Evolutionary conservation across 2,329 filamentous ascomycete species (phyloP), one percentile per base, ranked within the genome.

Genomic region (Nannizziopsis barbatae): DNA sequence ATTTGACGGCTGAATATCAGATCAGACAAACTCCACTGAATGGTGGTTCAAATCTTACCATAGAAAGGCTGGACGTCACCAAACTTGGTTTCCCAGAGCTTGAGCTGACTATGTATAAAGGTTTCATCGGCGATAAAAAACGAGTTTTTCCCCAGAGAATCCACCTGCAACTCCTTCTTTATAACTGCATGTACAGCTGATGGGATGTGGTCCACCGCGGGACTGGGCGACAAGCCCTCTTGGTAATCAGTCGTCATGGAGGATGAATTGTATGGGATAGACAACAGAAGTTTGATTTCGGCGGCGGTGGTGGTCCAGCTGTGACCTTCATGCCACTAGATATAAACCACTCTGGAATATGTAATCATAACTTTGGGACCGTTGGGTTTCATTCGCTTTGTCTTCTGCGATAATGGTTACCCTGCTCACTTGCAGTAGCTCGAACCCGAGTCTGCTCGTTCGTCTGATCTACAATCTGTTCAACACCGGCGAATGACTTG

Each of bases 1-100:
- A 61, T 55, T 62, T 62, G 3, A 62, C 58, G 10, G 60, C 60
- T 61, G n/a, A 12, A 37, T 2, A 11, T 22, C 5, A 6, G 20
- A 33, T 47, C 32, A 47, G 45, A 5, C 4, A 18, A 31, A 14
- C 3, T 14, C 35, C 37, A 15, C 12, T n/a, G 15, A 37, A 15
- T 11, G 20, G 14, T 4, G 32, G 2, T 12, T 38, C 14, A n/a
- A 39, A 2, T 3, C 42, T 50, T 35, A 50, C 47, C 47, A 27
- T 50, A 50, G 32, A 50, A 50, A 5, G 47, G 47, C 37, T 45
- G 22, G 17, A 50, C 27, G 22, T 45, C 20, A 7, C 10, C 7
- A 32, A 45, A 37, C 10, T 18, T 15, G 42, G 15, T 36, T 22
- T 35, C 18, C 47, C 47, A 50, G 20, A 15, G 11, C 36, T 36